phyloP scores from a whole-genome alignment of 495 filamentous ascomycete species.

The Poronia punctata region DNA sequence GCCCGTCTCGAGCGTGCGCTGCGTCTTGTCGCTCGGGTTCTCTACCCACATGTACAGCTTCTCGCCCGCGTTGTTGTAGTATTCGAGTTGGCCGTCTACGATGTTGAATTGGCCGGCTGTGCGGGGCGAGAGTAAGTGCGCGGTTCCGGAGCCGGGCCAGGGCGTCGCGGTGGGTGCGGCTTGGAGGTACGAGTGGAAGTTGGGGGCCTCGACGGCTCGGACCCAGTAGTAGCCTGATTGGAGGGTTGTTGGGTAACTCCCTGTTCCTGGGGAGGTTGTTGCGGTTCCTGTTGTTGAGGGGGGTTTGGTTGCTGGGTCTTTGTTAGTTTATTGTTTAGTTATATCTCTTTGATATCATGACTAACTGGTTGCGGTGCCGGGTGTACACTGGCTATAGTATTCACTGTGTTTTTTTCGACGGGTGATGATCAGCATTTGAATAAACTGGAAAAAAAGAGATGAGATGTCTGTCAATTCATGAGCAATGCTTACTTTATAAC shows the following conservation, averaged over 20 bases:
- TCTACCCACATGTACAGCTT: constrained; percentile 41
- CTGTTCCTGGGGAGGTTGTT: not conserved
- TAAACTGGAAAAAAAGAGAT: too few species aligned
- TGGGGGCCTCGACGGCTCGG: constrained; percentile 50
- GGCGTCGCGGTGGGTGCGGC: constrained; percentile 7
- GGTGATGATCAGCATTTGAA: too few species aligned
- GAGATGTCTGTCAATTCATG: too few species aligned
- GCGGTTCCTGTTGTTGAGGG: not conserved
- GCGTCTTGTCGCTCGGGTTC: constrained; percentile 40
- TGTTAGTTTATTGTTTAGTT: too few species aligned
- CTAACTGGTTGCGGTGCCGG: constrained; percentile 8
- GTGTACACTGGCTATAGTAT: constrained; percentile 10
- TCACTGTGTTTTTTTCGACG: too few species aligned
- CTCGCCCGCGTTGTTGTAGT: constrained; percentile 35
- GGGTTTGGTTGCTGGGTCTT: too few species aligned
- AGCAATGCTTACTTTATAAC: constrained; percentile 9
- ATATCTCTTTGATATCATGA: too few species aligned
- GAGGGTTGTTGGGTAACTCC: constrained; percentile 26
- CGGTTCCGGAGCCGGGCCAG: constrained; percentile 5
- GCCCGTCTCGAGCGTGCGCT: constrained; percentile 38
- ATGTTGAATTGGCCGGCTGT: constrained; percentile 58
- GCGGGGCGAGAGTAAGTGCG: constrained; percentile 14
- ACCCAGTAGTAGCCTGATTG: constrained; percentile 53
- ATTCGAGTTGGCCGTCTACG: constrained; percentile 49
- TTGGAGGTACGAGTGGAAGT: constrained; percentile 57